Base-by-base conservation (phyloP, 2,329 filamentous ascomycete genomes). In the Hypoxylon sp. region DNA sequence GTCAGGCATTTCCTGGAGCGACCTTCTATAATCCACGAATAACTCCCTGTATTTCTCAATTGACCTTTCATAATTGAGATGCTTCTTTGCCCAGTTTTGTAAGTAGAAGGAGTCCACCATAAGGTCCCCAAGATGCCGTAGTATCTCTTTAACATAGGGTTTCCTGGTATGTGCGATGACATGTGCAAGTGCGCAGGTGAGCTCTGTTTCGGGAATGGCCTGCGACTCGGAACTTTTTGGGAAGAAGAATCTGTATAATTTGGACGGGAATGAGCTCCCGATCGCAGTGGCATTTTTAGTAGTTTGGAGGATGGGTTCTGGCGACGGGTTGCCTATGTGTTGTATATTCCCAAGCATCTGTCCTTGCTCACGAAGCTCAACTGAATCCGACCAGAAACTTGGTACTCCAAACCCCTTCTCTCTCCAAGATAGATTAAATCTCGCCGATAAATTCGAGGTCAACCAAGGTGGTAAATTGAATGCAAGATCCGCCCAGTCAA, bases 401-500 rank as follows among this genome's bases (percentile, higher is more conserved):
- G 28, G 45, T 4, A 11, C 9, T 10, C 32, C 28, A 14, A 46
- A 46, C 11, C 19, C 17, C 28, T 32, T 49, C n/a, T 49, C 55
- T 19, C 23, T 49, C 28, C 19, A 23, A 21, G 11, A n/a, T 14
- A 19, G 30, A 59, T 17, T 59, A 19, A 46, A 59, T 21, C 45
- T 59, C 1, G 13, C 19, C 2, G 43, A 17, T 25, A 59, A 21
- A 21, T 60, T 65, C 6, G 62, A 53, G 2, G 56, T 30, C 34
- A 65, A 32, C 62, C 62, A 65, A 10, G 32, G 49, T 4, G 62
- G 62, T 11, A 55, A 34, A 13, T 60, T 60, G 25, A 45, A 65
- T 13, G 55, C 55, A 9, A 65, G 41, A 41, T 60, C 62, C 9
- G 62, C 57, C 62, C 62, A 65, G 28, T 65, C 56, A 30, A 65